Percentiles rank a stretch among this genome's conserved stretches.
phyloP scores from a whole-genome alignment of 495 filamentous ascomycete species.

The Podospora fimiseda region DNA sequence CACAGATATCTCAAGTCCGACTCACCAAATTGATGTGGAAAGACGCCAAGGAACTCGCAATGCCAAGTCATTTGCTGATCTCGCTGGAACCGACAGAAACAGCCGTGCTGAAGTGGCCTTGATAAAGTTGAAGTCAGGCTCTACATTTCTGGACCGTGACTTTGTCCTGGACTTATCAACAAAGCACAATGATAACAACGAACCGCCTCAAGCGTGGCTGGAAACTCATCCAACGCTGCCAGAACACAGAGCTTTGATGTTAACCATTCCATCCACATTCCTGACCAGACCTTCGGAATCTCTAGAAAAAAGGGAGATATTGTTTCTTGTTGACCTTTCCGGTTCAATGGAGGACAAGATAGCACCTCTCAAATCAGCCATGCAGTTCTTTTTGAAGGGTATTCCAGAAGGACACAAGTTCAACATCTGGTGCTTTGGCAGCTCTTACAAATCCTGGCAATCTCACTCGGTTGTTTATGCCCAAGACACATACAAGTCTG shows the following conservation, averaged over 20 bases:
- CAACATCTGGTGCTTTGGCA: conserved; percentile 19
- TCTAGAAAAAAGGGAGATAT: conserved; percentile 5
- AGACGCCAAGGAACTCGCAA: conserved; percentile 1
- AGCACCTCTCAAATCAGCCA: conserved; percentile 6
- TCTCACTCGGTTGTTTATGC: conserved; percentile 10
- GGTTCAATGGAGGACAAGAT: conserved; percentile 17
- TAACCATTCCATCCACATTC: conserved; percentile 10
- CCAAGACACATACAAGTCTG: conserved; percentile 1
- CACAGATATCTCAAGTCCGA: conserved; percentile 2
- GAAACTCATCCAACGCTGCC: conserved; percentile 9
- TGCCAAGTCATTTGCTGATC: conserved; percentile 9
- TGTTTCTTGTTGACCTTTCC: conserved; percentile 14
- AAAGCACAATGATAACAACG: neutral
- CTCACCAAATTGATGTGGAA: conserved; percentile 4
- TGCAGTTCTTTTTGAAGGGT: conserved; percentile 17
- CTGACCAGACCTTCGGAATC: neutral
- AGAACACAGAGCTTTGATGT: conserved; percentile 11
- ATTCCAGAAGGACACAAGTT: conserved; percentile 11
- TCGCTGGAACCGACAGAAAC: conserved; percentile 1
- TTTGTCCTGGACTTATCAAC: conserved; percentile 16
- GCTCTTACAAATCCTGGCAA: conserved; percentile 1
- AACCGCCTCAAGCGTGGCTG: conserved; percentile 12
- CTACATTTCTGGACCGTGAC: conserved; percentile 12
- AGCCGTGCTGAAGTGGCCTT: conserved; percentile 5
- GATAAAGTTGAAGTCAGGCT: neutral